Conservation (phyloP, 2,329 filamentous ascomycete species). For the Cadophora sp. region DNA sequence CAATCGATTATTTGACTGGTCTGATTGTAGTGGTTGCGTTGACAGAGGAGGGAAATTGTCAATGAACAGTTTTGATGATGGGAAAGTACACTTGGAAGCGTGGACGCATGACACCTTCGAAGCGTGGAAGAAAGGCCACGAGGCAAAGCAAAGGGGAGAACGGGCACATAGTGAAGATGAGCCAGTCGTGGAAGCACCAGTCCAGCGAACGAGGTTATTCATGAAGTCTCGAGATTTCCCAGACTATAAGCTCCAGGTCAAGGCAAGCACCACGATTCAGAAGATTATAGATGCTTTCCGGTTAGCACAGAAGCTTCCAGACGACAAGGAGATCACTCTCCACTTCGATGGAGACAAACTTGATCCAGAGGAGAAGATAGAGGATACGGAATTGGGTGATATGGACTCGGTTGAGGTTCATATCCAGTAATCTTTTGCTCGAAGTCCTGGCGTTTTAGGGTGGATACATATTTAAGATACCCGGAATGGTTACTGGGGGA, state of each 20-base stretch:
- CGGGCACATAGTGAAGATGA: slow-evolving; percentile 37
- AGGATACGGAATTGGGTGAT: slow-evolving; percentile 75
- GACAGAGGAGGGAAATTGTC: slow-evolving; percentile 41
- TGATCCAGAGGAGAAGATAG: slow-evolving; percentile 64
- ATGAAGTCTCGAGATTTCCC: slow-evolving; percentile 61
- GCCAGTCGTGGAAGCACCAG: slow-evolving; percentile 35
- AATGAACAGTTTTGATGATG: slow-evolving; percentile 55
- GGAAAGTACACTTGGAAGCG: slow-evolving; percentile 75
- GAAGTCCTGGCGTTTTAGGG: slow-evolving; percentile 29
- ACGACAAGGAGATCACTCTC: slow-evolving; percentile 63
- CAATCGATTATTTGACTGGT: slow-evolving; percentile 75
- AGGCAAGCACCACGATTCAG: slow-evolving; percentile 62
- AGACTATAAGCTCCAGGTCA: slow-evolving; percentile 58
- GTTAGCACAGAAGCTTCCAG: slow-evolving; percentile 56
- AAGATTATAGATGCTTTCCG: slow-evolving; percentile 70
- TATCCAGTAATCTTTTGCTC: slow-evolving; percentile 33
- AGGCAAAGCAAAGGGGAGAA: slow-evolving; percentile 24
- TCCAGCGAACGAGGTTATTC: slow-evolving; percentile 55
- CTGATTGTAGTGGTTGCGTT: slow-evolving; percentile 64
- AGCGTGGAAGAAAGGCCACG: slow-evolving; percentile 40
- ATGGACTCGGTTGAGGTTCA: slow-evolving; percentile 76
- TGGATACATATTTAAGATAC: slow-evolving; percentile 30
- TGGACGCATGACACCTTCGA: slow-evolving; percentile 72
- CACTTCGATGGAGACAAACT: slow-evolving; percentile 79
- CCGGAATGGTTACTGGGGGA: slow-evolving; percentile 19